Conservation (phyloP, 768 basidiomycete species). For the Pholiota molesta region DNA sequence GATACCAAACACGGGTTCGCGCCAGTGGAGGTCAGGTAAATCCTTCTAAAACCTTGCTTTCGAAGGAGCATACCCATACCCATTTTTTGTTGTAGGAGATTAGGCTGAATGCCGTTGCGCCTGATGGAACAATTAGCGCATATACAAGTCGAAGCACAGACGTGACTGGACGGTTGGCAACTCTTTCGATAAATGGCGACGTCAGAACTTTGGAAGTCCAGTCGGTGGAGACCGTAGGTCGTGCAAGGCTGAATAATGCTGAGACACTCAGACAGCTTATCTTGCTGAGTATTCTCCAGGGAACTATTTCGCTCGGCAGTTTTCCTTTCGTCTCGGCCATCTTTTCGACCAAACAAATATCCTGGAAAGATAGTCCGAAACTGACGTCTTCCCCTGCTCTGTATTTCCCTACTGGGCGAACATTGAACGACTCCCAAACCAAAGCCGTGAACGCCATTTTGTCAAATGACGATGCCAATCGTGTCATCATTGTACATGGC, state of each 20-base stretch:
- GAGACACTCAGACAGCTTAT: slow-evolving; percentile 36
- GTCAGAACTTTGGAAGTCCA: neutral
- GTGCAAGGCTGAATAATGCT: slow-evolving; percentile 46
- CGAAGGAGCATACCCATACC: neutral
- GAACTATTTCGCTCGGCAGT: slow-evolving; percentile 26
- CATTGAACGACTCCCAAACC: slow-evolving; percentile 39
- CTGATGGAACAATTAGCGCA: neutral
- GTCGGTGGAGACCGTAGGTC: slow-evolving; percentile 42
- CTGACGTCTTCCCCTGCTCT: slow-evolving; percentile 16
- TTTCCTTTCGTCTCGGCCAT: slow-evolving; percentile 41
- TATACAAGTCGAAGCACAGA: neutral
- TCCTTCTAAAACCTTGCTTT: neutral
- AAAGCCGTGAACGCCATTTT: slow-evolving; percentile 38
- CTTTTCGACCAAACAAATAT: slow-evolving; percentile 22
- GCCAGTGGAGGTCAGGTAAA: slow-evolving; percentile 30
- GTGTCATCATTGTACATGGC: slow-evolving; percentile 45
- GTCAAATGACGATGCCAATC: slow-evolving; percentile 29
- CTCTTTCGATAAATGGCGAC: neutral
- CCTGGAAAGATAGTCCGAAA: neutral
- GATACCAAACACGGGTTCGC: slow-evolving; percentile 47
- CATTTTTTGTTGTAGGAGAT: neutral
- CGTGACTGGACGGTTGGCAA: neutral
- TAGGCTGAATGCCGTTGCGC: neutral
- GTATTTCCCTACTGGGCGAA: slow-evolving; percentile 19
- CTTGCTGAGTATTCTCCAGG: slow-evolving; percentile 32